A percentile compares a stretch with the other conserved stretches of the same genome.
phyloP scores from a whole-genome alignment of 352 stramenopile genomes.

The Phytopythium delawarense region DNA sequence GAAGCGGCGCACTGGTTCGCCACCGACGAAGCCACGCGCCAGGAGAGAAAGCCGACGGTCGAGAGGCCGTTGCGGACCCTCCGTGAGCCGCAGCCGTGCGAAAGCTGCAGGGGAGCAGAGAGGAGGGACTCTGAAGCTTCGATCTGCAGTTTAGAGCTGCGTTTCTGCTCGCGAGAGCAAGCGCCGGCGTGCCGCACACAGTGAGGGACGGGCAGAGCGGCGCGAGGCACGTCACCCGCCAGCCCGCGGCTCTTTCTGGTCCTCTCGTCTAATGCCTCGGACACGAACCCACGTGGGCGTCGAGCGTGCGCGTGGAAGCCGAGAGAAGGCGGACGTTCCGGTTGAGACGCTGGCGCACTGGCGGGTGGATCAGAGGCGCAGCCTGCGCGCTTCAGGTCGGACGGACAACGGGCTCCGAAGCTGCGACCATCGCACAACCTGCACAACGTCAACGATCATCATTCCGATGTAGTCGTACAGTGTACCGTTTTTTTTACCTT shows the following conservation, averaged over 20 bases:
- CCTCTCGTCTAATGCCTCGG: not conserved
- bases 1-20: not conserved
- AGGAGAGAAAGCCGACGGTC: not conserved
- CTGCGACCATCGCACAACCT: too few relatives aligned
- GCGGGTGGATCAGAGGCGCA: not conserved
- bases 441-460: not conserved
- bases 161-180: not conserved
- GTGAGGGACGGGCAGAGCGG: not conserved
- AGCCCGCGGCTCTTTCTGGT: conserved; percentile 5
- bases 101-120: not conserved
- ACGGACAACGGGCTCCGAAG: not conserved
- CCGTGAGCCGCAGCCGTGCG: not conserved
- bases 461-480: not conserved
- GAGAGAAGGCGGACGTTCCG: not conserved
- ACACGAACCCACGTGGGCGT: not conserved
- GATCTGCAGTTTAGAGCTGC: not conserved
- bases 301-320: not conserved
- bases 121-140: not conserved
- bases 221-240: not conserved
- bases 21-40: not conserved
- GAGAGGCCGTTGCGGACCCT: not conserved
- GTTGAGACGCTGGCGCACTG: not conserved
- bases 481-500: not conserved
- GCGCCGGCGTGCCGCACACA: not conserved
- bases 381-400: not conserved